Conservation (phyloP, 768 basidiomycete species). For the Lentinula boryana region DNA sequence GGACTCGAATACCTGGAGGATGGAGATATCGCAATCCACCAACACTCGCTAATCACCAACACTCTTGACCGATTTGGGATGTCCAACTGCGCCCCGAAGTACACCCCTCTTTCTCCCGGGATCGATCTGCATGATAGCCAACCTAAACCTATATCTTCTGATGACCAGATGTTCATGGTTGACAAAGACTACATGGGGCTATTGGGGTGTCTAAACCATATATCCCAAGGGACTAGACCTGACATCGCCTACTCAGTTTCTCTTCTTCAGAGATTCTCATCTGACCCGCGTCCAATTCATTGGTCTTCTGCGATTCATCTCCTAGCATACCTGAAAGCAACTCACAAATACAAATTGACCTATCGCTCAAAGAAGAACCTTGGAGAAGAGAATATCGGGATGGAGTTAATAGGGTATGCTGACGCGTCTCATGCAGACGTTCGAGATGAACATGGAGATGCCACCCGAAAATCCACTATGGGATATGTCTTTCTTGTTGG, state of each 20-base stretch:
- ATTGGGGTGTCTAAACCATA: not conserved
- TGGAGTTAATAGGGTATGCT: too few species aligned
- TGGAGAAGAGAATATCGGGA: too few species aligned
- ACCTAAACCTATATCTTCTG: not conserved
- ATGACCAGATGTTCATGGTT: not conserved
- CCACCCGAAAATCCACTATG: conserved; percentile 14
- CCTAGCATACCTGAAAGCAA: too few species aligned
- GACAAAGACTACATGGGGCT: not conserved
- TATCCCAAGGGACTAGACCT: not conserved
- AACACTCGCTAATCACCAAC: not conserved
- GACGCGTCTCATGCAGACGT: conserved; percentile 11
- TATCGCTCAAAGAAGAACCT: too few species aligned
- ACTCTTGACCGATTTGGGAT: not conserved
- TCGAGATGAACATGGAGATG: conserved; percentile 15
- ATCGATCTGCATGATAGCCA: not conserved
- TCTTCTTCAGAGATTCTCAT: not conserved
- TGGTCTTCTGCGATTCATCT: too few species aligned
- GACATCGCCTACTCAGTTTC: not conserved
- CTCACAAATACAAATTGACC: too few species aligned
- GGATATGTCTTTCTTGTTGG: conserved; percentile 18
- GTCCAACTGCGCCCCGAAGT: not conserved
- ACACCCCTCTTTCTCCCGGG: not conserved
- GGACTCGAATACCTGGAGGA: not conserved
- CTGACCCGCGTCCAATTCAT: not conserved
- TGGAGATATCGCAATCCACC: not conserved